Evolutionary conservation across 192 early-diverging fungal species (phyloP), one percentile per base, ranked within the genome.

Genomic region (Coemansia sp.): DNA sequence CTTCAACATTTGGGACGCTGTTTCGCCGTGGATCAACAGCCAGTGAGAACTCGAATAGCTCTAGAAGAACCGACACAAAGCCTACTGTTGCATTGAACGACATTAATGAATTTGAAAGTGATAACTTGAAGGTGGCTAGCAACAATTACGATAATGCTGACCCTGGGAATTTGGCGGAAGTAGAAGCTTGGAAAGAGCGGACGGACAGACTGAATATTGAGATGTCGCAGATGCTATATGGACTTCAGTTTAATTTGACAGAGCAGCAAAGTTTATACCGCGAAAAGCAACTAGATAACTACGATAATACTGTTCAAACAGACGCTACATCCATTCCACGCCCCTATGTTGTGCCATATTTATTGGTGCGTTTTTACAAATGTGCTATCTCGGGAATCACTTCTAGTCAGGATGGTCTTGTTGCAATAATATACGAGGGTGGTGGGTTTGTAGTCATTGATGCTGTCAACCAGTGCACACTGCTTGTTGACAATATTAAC

Each of bases 401-500:
- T 24, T 39, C 61, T 11, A 55, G 70, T 10, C 54, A 53, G 19
- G 66, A 72, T 25, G 78, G 78, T 7, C 54, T 69, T 22, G 56
- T 64, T 17, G 78, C 69, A 0, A 30, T 72, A 21, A 51, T 54
- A 0, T 80, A 75, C 52, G 55, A 58, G 29, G 54, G 66, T 32
- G 78, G 78, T 3, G 60, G 59, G 5, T n/a, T 80, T 6, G 78
- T 72, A 6, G 72, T 69, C n/a, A 39, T 80, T n/a, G 78, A 80
- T 56, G 61, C 63, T 42, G 51, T 62, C 17, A 54, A 52, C 23
- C 78, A 80, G 51, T 24, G 54, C 17, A 64, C 66, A 29, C 54
- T 80, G 11, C 50, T 80, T 39, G 61, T 53, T 0, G 78, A 80
- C 63, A 80, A 80, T 36, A 64, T 80, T 19, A 80, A 80, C 57